Conservation (phyloP, 1,284 basidiomycete genomes). For the Porodaedalea pini region DNA sequence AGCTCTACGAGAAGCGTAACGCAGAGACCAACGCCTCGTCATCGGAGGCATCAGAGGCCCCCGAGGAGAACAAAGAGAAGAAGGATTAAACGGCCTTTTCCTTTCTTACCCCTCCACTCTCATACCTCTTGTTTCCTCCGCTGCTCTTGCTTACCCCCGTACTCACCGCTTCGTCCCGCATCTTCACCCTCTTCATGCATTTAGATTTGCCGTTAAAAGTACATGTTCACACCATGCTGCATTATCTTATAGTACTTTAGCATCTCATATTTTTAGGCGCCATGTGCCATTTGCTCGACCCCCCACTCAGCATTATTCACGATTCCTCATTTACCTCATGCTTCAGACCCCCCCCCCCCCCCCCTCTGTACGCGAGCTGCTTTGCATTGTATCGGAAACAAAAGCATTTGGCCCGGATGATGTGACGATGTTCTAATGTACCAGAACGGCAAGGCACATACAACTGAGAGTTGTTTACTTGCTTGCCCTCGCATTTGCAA, state of each 20-base stretch:
- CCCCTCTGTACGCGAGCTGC: no score
- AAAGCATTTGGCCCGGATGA: no score
- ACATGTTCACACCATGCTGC: not conserved
- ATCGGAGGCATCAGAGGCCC: slow-evolving; percentile 27
- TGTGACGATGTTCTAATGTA: no score
- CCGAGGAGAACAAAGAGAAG: slow-evolving; percentile 52
- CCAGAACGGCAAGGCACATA: no score
- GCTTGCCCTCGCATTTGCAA: no score
- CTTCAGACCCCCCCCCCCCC: no score
- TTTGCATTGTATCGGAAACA: no score
- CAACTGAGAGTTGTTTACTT: no score
- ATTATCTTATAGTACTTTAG: slow-evolving; percentile 6
- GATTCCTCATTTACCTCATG: no score
- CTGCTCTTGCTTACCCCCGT: not conserved
- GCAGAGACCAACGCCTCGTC: slow-evolving; percentile 56
- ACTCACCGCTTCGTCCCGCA: not conserved
- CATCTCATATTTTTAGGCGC: not conserved
- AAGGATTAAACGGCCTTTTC: slow-evolving; percentile 49
- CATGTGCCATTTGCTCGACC: no score
- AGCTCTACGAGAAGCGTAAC: slow-evolving; percentile 90
- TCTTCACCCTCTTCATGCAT: no score
- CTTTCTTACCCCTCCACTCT: not conserved
- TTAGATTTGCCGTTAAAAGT: not conserved
- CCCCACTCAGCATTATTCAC: no score
- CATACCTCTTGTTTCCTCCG: not conserved